These are phyloP conservation scores for Pilasporangium apinafurcum DNA, from an alignment of 352 stramenopile genomes.

Conservation along the genomic window DNA sequence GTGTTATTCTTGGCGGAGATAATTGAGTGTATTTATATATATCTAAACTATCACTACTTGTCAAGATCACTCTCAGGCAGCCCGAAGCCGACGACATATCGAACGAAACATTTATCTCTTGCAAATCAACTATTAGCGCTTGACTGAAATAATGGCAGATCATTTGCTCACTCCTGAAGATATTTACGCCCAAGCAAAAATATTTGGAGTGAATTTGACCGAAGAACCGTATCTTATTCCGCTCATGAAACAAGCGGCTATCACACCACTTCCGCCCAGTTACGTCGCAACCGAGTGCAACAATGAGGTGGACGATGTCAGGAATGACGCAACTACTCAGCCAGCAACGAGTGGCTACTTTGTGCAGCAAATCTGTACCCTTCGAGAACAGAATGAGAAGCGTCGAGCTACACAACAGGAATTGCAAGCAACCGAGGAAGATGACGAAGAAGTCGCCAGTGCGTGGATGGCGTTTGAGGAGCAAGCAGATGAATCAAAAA, in stretches of 20 bases:
- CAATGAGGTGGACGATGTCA: neutral
- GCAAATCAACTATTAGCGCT: too few relatives aligned
- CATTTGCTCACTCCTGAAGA: conserved; percentile 35
- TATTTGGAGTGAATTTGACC: conserved; percentile 35
- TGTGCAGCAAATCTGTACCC: conserved; percentile 32
- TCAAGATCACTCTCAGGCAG: too few relatives aligned
- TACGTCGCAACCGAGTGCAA: neutral
- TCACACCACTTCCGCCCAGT: conserved; percentile 35
- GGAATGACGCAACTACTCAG: conserved; percentile 16
- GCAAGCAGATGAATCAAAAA: neutral
- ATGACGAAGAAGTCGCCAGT: conserved; percentile 1
- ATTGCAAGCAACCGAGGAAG: conserved; percentile 1
- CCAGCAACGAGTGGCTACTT: conserved; percentile 36
- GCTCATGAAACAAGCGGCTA: conserved; percentile 39
- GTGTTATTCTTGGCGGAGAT: too few relatives aligned
- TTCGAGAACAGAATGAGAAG: conserved; percentile 19
- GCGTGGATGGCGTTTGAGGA: conserved; percentile 60
- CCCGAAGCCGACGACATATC: too few relatives aligned
- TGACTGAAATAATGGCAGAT: too few relatives aligned
- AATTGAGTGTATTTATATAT: too few relatives aligned
- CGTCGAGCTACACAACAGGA: neutral
- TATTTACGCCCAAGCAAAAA: conserved; percentile 29
- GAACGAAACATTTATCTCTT: too few relatives aligned
- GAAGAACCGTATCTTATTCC: conserved; percentile 40
- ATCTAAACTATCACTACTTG: too few relatives aligned